Evolutionary conservation across 75 land plant species (phyloP).

Genomic region (Larix kaempferi): DNA sequence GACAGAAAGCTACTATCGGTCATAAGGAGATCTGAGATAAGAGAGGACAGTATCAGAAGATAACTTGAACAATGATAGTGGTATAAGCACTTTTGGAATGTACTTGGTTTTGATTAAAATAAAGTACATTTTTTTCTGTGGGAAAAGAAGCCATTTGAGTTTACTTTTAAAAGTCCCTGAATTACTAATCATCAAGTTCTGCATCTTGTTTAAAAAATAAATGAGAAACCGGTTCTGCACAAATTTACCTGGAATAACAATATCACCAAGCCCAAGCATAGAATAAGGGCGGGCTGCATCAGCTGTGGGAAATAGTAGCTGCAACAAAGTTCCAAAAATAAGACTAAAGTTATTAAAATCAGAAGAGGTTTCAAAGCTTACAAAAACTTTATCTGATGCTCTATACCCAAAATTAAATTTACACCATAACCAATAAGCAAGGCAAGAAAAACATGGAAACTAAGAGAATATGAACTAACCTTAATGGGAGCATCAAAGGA

Average conservation of each 20-base stretch:
- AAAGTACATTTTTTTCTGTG: no score
- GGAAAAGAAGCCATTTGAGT: no score
- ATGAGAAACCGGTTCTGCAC: background rate
- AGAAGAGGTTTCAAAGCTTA: background rate
- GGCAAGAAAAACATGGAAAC: background rate
- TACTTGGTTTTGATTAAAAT: no score
- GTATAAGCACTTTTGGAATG: no score
- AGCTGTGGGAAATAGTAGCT: conserved; percentile 95
- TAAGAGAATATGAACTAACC: conserved; percentile 36
- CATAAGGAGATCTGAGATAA: no score
- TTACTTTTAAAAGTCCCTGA: no score
- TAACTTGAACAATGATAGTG: no score
- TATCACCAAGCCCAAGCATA: conserved; percentile 99
- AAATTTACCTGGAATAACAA: conserved; percentile 91
- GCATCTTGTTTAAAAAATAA: background rate
- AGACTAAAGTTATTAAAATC: background rate
- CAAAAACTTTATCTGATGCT: background rate
- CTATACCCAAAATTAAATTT: conserved; percentile 1
- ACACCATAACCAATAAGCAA: background rate
- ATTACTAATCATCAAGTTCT: background rate
- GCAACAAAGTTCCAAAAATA: conserved; percentile 15
- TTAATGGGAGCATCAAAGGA: conserved; percentile 99
- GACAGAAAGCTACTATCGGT: no score
- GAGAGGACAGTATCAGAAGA: no score
- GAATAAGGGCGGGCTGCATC: conserved; percentile 72